Evolutionary conservation across 257 asterid species (phyloP).

Genomic region (Buddleja alternifolia): DNA sequence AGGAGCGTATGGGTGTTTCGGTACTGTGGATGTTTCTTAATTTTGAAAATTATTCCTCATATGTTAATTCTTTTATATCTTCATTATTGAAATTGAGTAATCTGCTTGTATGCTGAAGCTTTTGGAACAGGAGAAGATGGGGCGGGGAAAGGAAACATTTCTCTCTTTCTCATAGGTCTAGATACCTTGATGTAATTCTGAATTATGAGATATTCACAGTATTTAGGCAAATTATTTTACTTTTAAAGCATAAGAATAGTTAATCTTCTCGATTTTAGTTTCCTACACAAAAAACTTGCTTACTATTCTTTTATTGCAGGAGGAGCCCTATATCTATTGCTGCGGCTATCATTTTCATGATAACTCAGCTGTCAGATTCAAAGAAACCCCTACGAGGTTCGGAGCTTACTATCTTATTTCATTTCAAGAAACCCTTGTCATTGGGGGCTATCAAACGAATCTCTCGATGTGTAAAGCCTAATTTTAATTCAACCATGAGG

Average conservation of each 20-base stretch:
- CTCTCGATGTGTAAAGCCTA: background rate
- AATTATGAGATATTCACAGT: background rate
- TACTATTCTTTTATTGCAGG: slow-evolving; percentile 48
- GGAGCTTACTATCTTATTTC: slow-evolving; percentile 24
- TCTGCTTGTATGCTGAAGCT: background rate
- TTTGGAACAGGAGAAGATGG: too few species aligned
- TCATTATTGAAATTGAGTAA: background rate
- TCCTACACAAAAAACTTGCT: too few species aligned
- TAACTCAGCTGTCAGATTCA: slow-evolving; percentile 76
- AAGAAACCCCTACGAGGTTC: slow-evolving; percentile 82
- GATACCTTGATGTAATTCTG: background rate
- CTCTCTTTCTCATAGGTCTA: background rate
- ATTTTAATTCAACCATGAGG: background rate
- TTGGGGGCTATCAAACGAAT: background rate
- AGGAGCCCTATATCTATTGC: slow-evolving; percentile 93
- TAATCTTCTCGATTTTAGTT: too few species aligned
- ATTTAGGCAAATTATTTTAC: background rate
- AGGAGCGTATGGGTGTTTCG: too few species aligned
- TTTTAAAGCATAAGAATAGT: background rate
- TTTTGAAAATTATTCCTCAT: background rate
- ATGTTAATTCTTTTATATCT: background rate
- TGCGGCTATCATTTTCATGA: slow-evolving; percentile 82
- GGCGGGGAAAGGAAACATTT: too few species aligned
- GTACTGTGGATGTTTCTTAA: background rate
- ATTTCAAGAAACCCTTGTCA: background rate